Conservation (phyloP, 345 rosid genomes). For the Eucalyptus camaldulensis region DNA sequence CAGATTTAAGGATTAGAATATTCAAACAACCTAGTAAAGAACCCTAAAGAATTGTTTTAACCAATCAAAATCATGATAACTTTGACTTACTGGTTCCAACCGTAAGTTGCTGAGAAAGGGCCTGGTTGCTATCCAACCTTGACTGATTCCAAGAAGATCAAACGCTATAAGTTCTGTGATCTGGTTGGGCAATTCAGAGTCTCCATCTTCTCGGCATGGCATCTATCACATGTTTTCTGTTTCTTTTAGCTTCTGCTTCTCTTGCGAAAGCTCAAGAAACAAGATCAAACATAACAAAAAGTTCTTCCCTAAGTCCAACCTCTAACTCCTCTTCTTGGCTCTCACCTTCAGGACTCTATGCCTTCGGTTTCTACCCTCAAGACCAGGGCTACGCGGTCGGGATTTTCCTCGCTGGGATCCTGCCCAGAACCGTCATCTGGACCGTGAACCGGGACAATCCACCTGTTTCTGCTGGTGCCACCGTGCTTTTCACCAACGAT, state of each 20-base stretch:
- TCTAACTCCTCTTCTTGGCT: neutral
- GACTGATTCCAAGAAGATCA: neutral
- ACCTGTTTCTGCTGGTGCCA: neutral
- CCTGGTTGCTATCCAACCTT: neutral
- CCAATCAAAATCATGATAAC: neutral
- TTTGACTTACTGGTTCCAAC: neutral
- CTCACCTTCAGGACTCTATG: slow-evolving; percentile 8
- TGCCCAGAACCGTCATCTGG: slow-evolving; percentile 4
- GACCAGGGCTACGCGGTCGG: slow-evolving; percentile 3
- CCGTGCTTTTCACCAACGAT: neutral
- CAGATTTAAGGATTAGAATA: neutral
- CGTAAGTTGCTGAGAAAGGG: neutral
- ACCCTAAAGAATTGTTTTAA: neutral
- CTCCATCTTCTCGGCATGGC: neutral
- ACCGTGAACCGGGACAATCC: slow-evolving; percentile 7
- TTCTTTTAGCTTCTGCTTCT: neutral
- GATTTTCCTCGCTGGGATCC: neutral
- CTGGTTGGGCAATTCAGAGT: neutral
- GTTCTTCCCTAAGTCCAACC: neutral
- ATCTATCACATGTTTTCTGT: neutral
- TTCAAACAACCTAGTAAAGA: neutral
- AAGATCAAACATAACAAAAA: neutral
- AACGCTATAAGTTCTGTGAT: too few species aligned
- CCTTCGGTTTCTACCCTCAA: slow-evolving; percentile 8
- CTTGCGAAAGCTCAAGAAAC: neutral